These are phyloP conservation scores for Crassisporium funariophilum DNA, from an alignment of 768 basidiomycete species.

Conservation along the genomic window DNA sequence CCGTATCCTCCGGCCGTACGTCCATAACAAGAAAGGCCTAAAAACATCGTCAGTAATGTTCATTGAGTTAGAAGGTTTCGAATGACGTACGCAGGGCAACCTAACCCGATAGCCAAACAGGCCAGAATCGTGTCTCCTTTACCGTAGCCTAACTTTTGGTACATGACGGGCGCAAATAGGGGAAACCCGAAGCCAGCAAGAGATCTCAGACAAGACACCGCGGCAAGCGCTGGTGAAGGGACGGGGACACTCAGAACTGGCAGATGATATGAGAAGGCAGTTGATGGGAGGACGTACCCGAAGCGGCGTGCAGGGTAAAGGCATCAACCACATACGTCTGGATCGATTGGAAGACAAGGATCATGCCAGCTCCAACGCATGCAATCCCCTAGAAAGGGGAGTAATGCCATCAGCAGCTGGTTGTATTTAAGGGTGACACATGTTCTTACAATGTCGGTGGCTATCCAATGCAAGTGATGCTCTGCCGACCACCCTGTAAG, in stretches of 20 bases:
- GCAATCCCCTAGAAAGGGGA: conserved; percentile 49
- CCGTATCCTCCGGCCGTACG: conserved; percentile 45
- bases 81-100: conserved; percentile 55
- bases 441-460: conserved; percentile 59
- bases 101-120: conserved; percentile 54
- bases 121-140: conserved; percentile 72
- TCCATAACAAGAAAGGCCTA: conserved; percentile 40
- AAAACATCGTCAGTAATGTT: neutral
- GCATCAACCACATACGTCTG: conserved; percentile 71
- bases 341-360: conserved; percentile 61
- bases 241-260: neutral
- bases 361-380: conserved; percentile 56
- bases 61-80: neutral
- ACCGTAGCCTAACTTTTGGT: conserved; percentile 63
- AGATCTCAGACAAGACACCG: conserved; percentile 62
- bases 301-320: conserved; percentile 68
- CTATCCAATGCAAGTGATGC: conserved; percentile 65
- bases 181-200: conserved; percentile 77
- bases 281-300: conserved; percentile 40
- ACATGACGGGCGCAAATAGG: conserved; percentile 76
- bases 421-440: neutral
- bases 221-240: conserved; percentile 54
- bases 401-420: neutral
- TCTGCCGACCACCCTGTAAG: conserved; percentile 73
- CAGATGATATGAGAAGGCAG: no score